Conservation (phyloP, 2,329 filamentous ascomycete genomes). For the Aspergillus jensenii region DNA sequence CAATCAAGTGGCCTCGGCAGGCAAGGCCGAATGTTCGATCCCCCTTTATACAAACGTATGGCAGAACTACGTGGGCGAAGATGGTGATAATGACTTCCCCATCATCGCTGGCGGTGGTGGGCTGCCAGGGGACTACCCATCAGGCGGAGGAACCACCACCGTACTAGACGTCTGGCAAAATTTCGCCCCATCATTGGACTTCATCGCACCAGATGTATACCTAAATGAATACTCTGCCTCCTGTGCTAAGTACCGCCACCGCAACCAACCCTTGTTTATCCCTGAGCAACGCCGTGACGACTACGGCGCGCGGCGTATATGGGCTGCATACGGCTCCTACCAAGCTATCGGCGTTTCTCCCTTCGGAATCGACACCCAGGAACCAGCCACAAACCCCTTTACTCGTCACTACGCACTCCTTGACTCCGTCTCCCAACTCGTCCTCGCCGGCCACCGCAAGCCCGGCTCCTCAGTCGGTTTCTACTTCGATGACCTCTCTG, state of each 20-base stretch:
- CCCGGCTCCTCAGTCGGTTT: conserved; percentile 40
- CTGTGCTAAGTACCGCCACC: conserved; percentile 45
- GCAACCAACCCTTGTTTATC: conserved; percentile 47
- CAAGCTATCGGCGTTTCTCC: conserved; percentile 37
- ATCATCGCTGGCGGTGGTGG: conserved; percentile 45
- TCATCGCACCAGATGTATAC: conserved; percentile 51
- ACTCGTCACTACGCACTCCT: conserved; percentile 42
- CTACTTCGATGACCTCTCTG: conserved; percentile 30
- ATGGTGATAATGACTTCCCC: conserved; percentile 34
- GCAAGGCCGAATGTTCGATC: conserved; percentile 42
- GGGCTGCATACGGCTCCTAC: conserved; percentile 38
- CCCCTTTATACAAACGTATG: conserved; percentile 51
- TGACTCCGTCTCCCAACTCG: conserved; percentile 30
- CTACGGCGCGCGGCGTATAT: conserved; percentile 42
- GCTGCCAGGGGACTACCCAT: conserved; percentile 49
- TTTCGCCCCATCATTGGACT: conserved; percentile 47
- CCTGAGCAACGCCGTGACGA: conserved; percentile 51
- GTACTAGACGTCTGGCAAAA: conserved; percentile 48
- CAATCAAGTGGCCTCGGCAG: conserved; percentile 41
- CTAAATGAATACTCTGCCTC: conserved; percentile 44
- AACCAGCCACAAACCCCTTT: conserved; percentile 25
- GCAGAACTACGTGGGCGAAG: conserved; percentile 42
- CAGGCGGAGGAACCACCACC: conserved; percentile 45
- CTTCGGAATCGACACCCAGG: conserved; percentile 46
- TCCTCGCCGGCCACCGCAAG: conserved; percentile 43